Evolutionary conservation across 2,329 filamentous ascomycete species (phyloP).

Genomic region (Sclerotinia borealis): DNA sequence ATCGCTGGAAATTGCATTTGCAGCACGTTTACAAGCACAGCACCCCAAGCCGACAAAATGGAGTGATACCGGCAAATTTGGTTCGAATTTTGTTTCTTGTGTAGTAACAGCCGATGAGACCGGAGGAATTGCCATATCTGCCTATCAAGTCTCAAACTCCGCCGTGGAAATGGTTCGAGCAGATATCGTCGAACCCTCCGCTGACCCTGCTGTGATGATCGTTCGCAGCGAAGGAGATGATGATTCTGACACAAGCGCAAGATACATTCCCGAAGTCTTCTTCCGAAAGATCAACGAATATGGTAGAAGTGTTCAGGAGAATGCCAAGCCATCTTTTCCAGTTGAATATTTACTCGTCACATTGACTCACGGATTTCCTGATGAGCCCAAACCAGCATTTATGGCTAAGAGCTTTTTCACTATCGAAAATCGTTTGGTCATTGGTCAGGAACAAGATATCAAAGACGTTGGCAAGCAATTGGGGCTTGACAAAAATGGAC

Average conservation of each 20-base stretch:
- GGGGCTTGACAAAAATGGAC: conserved; percentile 53
- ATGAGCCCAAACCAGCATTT: conserved; percentile 70
- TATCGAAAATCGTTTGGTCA: conserved; percentile 82
- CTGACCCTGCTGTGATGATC: conserved; percentile 88
- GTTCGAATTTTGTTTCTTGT: conserved; percentile 95
- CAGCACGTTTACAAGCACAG: conserved; percentile 78
- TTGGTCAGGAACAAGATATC: conserved; percentile 81
- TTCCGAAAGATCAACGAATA: conserved; percentile 96
- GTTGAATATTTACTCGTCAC: conserved; percentile 96
- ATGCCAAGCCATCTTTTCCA: conserved; percentile 91
- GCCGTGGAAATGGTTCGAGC: conserved; percentile 96
- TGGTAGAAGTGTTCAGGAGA: conserved; percentile 91
- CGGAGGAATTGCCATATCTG: conserved; percentile 80
- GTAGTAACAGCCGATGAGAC: conserved; percentile 88
- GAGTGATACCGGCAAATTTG: conserved; percentile 91
- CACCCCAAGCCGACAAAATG: conserved; percentile 90
- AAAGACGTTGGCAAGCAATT: conserved; percentile 57
- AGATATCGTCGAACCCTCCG: conserved; percentile 90
- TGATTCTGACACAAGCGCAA: conserved; percentile 57
- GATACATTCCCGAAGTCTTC: conserved; percentile 97
- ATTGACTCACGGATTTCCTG: conserved; percentile 92
- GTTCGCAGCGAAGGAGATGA: conserved; percentile 87
- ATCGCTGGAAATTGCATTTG: conserved; percentile 86
- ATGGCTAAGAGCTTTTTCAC: conserved; percentile 63
- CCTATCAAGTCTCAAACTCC: conserved; percentile 92